Evolutionary conservation across 768 basidiomycete genomes (phyloP).

Genomic region (Boletus rubescentipes): DNA sequence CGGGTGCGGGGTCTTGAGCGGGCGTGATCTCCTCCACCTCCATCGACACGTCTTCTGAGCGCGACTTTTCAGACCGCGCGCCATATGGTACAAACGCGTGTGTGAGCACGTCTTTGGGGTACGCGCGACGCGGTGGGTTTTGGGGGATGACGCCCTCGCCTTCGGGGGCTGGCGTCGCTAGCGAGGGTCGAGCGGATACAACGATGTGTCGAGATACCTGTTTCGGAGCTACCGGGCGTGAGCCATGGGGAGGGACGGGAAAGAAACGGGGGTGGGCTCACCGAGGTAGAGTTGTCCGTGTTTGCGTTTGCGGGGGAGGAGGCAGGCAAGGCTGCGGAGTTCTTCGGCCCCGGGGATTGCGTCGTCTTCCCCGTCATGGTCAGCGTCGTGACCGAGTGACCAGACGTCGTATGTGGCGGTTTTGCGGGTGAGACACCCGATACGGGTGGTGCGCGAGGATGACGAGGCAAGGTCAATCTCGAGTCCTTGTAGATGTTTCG

Average conservation of each 20-base stretch:
- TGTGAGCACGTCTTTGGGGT: conserved; percentile 60
- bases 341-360: conserved; percentile 68
- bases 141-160: conserved; percentile 31
- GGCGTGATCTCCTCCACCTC: conserved; percentile 26
- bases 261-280: conserved; percentile 18
- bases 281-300: conserved; percentile 59
- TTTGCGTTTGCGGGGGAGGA: conserved; percentile 64
- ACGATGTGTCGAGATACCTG: conserved; percentile 58
- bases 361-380: conserved; percentile 32
- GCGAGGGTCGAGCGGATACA: conserved; percentile 48
- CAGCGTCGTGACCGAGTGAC: conserved; percentile 49
- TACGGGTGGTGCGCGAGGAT: conserved; percentile 37
- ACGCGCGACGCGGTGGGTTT: conserved; percentile 55
- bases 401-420: conserved; percentile 61
- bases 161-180: conserved; percentile 18
- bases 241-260: no score
- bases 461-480: conserved; percentile 46
- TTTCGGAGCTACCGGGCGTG: conserved; percentile 48
- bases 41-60: conserved; percentile 13
- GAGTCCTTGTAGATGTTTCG: conserved; percentile 58
- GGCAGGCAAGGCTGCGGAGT: conserved; percentile 55
- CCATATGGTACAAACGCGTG: conserved; percentile 67
- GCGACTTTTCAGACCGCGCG: conserved; percentile 31
- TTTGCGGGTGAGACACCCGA: conserved; percentile 56
- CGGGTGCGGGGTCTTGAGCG: conserved; percentile 16